Evolutionary conservation across 805 yeast species (phyloP), one percentile per base, ranked within the genome.

Genomic region (Candida schatavii): DNA sequence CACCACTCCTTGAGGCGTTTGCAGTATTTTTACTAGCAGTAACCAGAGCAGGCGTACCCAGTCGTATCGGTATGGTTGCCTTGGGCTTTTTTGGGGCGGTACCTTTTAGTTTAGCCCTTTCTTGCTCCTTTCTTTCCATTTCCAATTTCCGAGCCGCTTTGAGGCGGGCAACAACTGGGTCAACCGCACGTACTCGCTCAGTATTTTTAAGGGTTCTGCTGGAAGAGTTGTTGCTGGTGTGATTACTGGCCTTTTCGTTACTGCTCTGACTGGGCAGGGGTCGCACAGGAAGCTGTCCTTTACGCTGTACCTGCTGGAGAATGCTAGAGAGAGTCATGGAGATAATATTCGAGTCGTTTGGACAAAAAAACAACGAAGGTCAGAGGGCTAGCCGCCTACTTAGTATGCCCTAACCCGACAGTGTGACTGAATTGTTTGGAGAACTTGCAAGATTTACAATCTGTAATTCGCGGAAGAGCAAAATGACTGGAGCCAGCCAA

Each of bases 151-250:
- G 66, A 2, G 81, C 78, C 44, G 83, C 89, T 49, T 85, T 85
- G 29, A 85, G 62, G 43, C 84, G 61, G 28, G 78, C 79, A 6
- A 85, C 87, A 3, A 88, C 88, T 0, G 90, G 88, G 54, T 85
- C 91, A 4, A 74, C 68, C 18, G 62, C 57, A 39, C 70, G 42
- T 9, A 31, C 35, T 13, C 35, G 19, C 7, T 31, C 35, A 13
- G 5, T 19, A 5, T 35, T 22, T 25, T 15, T 17, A 31, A 13
- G 11, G 23, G 4, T 23, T 7, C 20, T 25, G 5, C 35, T 28
- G 5, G n/a, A n/a, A n/a, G n/a, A n/a, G n/a, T n/a, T n/a, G n/a
- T n/a, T n/a, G n/a, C n/a, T n/a, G n/a, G n/a, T n/a, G n/a, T n/a
- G n/a, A n/a, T n/a, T n/a, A n/a, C n/a, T n/a, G n/a, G 49, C 50